These are phyloP conservation scores for Forsythia viridissima DNA, from an alignment of 257 asterid genomes.

Conservation along the genomic window DNA sequence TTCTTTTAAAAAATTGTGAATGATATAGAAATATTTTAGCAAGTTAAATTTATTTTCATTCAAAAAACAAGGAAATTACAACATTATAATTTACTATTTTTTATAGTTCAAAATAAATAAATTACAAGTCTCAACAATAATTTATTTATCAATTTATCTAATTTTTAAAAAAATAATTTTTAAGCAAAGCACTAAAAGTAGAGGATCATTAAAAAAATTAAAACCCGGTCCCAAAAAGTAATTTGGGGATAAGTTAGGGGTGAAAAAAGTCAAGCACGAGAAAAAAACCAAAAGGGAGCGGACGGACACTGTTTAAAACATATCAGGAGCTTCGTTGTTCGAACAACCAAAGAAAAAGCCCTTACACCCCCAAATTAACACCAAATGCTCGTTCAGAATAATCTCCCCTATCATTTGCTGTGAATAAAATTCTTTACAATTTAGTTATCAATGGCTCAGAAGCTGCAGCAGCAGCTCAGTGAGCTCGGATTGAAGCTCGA, in stretches of 20 bases:
- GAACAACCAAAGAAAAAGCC: not conserved
- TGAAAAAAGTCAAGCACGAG: not conserved
- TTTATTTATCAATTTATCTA: too few relatives aligned
- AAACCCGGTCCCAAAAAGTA: not conserved
- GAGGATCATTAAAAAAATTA: not conserved
- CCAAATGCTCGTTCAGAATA: not conserved
- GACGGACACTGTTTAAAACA: not conserved
- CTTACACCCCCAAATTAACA: not conserved
- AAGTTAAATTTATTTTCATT: too few relatives aligned
- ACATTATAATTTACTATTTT: too few relatives aligned
- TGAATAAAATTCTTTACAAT: conserved; percentile 23
- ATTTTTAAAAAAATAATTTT: too few relatives aligned
- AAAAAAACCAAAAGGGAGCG: not conserved
- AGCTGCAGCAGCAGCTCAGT: conserved; percentile 62
- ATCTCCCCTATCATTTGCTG: not conserved
- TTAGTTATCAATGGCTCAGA: conserved; percentile 51
- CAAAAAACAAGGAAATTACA: too few relatives aligned
- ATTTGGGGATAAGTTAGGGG: not conserved
- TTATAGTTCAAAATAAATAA: too few relatives aligned
- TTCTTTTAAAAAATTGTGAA: too few relatives aligned
- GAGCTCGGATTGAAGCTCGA: conserved; percentile 81
- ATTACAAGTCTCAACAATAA: too few relatives aligned
- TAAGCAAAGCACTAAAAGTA: not conserved
- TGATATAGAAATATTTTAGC: too few relatives aligned
- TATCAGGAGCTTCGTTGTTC: not conserved